phyloP scores from a whole-genome alignment of 139 green algal genomes.

The Chlamydomonas sphaeroides region DNA sequence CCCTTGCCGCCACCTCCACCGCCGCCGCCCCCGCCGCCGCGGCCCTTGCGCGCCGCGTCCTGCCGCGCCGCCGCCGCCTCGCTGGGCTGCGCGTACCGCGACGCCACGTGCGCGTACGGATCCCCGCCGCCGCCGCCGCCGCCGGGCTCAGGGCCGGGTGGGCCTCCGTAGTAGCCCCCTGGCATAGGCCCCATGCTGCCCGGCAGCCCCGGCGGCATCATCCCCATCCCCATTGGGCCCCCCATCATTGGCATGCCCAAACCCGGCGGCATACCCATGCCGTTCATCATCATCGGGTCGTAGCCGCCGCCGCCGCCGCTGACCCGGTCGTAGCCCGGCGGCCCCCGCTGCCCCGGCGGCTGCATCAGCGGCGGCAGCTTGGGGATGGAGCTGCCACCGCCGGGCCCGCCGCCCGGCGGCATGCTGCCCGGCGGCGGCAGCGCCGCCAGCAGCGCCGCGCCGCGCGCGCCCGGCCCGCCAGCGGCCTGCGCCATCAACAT shows the following conservation, averaged over 20 bases:
- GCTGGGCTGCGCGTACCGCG: constrained; percentile 30
- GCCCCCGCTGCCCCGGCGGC: background rate
- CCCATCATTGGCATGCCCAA: background rate
- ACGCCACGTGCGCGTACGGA: constrained; percentile 39
- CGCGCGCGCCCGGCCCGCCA: no score
- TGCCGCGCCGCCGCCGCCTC: background rate
- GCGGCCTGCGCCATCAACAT: constrained; percentile 24
- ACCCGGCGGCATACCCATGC: constrained; percentile 5
- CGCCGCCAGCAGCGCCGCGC: background rate
- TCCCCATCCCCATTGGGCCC: background rate
- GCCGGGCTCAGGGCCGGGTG: no score
- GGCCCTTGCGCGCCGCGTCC: constrained; percentile 29
- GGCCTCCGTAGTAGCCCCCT: no score
- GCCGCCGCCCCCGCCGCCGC: background rate
- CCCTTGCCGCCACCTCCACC: no score
- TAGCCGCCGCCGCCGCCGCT: background rate
- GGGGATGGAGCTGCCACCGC: constrained; percentile 30
- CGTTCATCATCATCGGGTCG: background rate
- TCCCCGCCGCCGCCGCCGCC: background rate
- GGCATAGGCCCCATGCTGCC: no score
- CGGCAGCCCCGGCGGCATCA: background rate
- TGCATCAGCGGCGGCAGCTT: constrained; percentile 27
- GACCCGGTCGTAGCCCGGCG: background rate
- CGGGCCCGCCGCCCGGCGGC: no score
- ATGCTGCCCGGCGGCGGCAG: background rate